These are phyloP conservation scores for Chrysoporthe puriensis DNA, from an alignment of 2,329 filamentous ascomycete species.

Conservation along the genomic window DNA sequence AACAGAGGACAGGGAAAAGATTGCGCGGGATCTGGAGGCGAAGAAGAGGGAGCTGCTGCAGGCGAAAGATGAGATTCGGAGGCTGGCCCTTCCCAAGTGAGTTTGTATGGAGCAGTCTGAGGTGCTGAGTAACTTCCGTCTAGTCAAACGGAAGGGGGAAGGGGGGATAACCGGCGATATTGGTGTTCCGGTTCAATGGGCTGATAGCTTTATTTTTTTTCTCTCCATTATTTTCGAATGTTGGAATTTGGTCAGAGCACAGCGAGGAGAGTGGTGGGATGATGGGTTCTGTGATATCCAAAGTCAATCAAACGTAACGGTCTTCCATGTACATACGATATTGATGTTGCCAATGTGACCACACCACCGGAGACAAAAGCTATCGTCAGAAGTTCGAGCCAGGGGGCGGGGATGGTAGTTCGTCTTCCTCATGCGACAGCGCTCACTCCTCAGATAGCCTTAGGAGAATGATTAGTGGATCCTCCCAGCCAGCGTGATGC, in stretches of 20 bases:
- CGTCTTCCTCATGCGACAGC: background rate
- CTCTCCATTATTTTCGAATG: background rate
- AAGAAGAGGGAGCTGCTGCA: conserved; percentile 52
- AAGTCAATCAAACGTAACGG: conserved; percentile 12
- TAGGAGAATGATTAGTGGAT: conserved; percentile 47
- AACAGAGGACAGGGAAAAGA: conserved; percentile 40
- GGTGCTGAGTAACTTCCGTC: background rate
- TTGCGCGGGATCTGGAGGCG: conserved; percentile 47
- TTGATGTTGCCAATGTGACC: background rate
- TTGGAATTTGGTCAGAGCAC: background rate
- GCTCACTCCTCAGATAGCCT: background rate
- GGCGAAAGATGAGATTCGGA: conserved; percentile 36
- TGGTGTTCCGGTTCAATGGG: background rate
- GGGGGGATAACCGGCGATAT: background rate
- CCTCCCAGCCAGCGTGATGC: conserved; percentile 70
- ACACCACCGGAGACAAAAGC: background rate
- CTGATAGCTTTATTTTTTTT: background rate
- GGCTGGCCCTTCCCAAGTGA: conserved; percentile 16
- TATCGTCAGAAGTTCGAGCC: background rate
- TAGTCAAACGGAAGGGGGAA: background rate
- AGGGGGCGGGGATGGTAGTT: background rate
- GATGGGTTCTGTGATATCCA: conserved; percentile 4
- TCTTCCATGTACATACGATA: conserved; percentile 13
- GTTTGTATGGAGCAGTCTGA: background rate
- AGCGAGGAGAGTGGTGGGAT: conserved; percentile 9